phyloP scores from a whole-genome alignment of 169 alveolate species.

The Plasmodium sp. region DNA sequence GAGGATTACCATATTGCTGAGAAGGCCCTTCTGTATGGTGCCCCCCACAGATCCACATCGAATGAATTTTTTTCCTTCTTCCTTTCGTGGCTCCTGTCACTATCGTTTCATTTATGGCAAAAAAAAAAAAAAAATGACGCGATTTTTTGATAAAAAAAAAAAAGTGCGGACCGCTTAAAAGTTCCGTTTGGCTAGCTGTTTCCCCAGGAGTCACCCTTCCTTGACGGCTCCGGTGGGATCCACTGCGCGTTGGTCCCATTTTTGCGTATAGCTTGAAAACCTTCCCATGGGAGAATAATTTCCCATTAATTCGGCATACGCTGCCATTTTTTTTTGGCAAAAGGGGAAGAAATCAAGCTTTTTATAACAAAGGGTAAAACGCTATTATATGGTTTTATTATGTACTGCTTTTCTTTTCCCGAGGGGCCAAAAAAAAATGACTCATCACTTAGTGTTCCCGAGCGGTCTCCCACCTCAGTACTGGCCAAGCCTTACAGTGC shows the following conservation, averaged over 20 bases:
- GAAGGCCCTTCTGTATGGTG: not conserved
- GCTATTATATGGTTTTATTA: not conserved
- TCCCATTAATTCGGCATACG: not conserved
- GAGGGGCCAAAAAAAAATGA: conserved; percentile 31
- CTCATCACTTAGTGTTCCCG: conserved; percentile 85
- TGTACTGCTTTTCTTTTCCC: not conserved
- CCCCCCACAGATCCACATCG: not conserved
- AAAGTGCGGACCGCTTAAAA: not conserved
- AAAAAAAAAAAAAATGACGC: not conserved
- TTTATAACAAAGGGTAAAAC: too few species aligned
- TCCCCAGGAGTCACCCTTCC: not conserved
- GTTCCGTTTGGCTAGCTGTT: not conserved
- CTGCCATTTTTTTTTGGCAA: not conserved
- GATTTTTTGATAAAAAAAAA: too few species aligned
- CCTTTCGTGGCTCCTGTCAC: not conserved
- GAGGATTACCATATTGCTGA: not conserved
- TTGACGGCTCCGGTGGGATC: conserved; percentile 69
- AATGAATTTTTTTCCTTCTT: not conserved
- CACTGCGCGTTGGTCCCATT: not conserved
- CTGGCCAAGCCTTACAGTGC: conserved; percentile 92
- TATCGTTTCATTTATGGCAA: not conserved
- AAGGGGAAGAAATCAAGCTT: not conserved
- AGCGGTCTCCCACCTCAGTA: conserved; percentile 95
- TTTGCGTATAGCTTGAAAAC: not conserved
- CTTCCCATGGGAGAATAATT: not conserved